Base-by-base conservation (phyloP, 2,329 filamentous ascomycete species). In the Aureobasidium leucospermi region DNA sequence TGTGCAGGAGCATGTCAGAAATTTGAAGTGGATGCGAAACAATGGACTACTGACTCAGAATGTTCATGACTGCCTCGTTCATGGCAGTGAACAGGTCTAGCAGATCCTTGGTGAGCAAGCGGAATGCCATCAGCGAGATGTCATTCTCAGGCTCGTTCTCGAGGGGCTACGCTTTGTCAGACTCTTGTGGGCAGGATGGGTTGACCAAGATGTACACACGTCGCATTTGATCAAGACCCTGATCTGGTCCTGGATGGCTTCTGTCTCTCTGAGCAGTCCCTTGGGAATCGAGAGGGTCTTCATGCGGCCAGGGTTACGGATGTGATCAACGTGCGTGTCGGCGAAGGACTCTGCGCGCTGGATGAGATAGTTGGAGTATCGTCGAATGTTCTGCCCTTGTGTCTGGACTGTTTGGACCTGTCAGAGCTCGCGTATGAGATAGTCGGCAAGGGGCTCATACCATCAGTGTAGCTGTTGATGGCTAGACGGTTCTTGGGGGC, bases 11-110 rank as follows among this genome's bases (percentile, higher is more conserved):
- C 9, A 63, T 31, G 70, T 48, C 15, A 63, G 60, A 61, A 59
- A 9, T 19, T 6, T 16, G 34, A 10, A 52, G 19, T 19, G 32
- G 42, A 23, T 32, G 19, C n/a, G 29, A 42, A 32, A 43, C 51
- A 32, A 10, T 7, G 11, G 16, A 8, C n/a, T 19, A 69, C 84
- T 65, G 78, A 95, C 93, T 90, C 60, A 99, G 78, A 61, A 99
- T 90, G 73, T 96, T 96, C 75, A 99, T 99, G 70, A 96, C 89
- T 51, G 90, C 94, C 75, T 96, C 91, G 70, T 99, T 99, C 76
- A 96, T 87, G 48, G 94, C 90, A 68, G 96, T 91, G 76, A 96
- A 99, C 58, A 99, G 79, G 13, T 89, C 86, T 62, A 99, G 75
- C 39, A 99, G 79, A 73, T 99, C 94, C 67, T 96, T 80, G 19